A percentile compares a stretch with the other conserved stretches of the same genome.
phyloP scores from a whole-genome alignment of 2,329 filamentous ascomycete genomes.

The Arthroderma uncinatum region DNA sequence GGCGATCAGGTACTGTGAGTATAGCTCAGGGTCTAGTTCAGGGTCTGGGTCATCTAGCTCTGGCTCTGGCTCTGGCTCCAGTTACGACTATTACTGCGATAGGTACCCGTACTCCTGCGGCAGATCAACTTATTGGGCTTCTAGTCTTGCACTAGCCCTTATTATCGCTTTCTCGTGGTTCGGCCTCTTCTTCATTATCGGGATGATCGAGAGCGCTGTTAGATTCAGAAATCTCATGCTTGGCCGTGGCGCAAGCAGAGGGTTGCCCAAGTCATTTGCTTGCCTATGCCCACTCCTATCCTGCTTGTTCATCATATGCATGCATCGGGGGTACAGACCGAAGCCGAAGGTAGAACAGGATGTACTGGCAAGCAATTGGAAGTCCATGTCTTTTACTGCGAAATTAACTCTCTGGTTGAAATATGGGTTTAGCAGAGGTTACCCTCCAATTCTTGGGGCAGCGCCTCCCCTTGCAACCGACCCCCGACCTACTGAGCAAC shows the following conservation, averaged over 20 bases:
- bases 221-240: slow-evolving; percentile 1
- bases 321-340: background rate
- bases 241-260: background rate
- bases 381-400: background rate
- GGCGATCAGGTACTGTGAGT: background rate
- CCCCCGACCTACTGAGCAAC: background rate
- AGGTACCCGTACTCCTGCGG: background rate
- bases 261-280: background rate
- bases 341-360: background rate
- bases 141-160: background rate
- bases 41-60: background rate
- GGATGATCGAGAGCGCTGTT: background rate
- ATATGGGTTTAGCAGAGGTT: slow-evolving; percentile 3
- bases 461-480: background rate
- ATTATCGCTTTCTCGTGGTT: background rate
- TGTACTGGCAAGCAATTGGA: slow-evolving; percentile 2
- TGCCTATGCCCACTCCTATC: background rate
- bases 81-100: background rate
- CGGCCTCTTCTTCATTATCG: background rate
- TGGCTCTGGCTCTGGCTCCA: background rate
- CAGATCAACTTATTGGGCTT: background rate
- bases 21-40: background rate
- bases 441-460: background rate
- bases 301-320: background rate
- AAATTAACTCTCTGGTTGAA: slow-evolving; percentile 1